Base-by-base conservation (phyloP, 2,329 filamentous ascomycete genomes). In the Beauveria medogensis region DNA sequence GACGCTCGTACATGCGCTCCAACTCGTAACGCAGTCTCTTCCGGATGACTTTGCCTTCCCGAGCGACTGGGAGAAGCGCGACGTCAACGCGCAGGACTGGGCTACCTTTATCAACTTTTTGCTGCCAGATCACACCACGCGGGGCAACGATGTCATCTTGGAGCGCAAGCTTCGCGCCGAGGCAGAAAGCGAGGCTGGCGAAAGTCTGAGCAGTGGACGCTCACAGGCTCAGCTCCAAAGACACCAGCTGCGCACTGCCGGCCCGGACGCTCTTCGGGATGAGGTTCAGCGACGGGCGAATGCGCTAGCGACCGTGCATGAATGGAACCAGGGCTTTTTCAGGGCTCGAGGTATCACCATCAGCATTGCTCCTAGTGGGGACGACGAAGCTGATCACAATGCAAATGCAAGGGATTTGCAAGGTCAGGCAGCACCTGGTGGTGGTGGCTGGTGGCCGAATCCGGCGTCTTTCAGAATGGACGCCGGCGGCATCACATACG, bases 291-390 rank as follows among this genome's bases (percentile, higher is more conserved):
- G 67, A 14, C 66, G 67, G 41, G 67, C 69, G 53, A 69, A 73
- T 26, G 65, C 75, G 6, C 74, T 79, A 20, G 70, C 70, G 1
- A 79, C 78, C 0, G 72, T 82, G 1, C 67, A 72, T 51, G 79
- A 84, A 65, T 86, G 83, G 82, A 85, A 86, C 64, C 73, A 76
- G 3, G 76, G 77, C 4, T 85, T 85, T 69, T 86, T 85, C 62
- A 70, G 65, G 1, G 80, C 79, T 2, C 73, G 82, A 12, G 78
- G 78, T 16, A 70, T 85, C 10, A 69, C 65, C 2, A 73, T 85
- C 46, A 69, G 67, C 1, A 65, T 78, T 4, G 63, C 69, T 61
- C 68, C 69, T 1, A 9, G 44, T 20, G 55, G 22, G 14, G 34
- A 59, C 18, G 44, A 57, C 9, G 55, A 34, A 1, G 14, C 40